Conservation (phyloP, 352 stramenopile species). For the Globisporangium barbulae region DNA sequence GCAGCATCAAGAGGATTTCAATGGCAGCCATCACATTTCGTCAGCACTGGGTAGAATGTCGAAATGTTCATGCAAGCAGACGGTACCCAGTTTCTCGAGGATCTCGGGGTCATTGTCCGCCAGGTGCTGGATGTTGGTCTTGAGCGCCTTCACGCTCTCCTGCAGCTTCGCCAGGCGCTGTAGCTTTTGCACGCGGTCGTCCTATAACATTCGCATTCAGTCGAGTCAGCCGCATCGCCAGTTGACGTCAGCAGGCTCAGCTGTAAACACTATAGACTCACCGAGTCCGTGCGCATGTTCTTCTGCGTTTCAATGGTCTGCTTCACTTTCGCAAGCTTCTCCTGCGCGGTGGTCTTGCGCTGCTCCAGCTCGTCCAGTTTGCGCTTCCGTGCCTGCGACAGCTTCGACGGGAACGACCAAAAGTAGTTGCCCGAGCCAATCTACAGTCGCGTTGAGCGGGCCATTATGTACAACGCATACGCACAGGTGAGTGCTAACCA, state of each 20-base stretch:
- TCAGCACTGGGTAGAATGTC: background rate
- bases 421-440: slow-evolving; percentile 89
- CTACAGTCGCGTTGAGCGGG: slow-evolving; percentile 6
- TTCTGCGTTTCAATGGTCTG: slow-evolving; percentile 49
- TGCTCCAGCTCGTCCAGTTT: slow-evolving; percentile 70
- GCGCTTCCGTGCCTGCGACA: slow-evolving; percentile 74
- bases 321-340: slow-evolving; percentile 50
- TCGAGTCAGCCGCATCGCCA: background rate
- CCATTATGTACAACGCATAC: background rate
- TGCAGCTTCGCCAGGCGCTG: slow-evolving; percentile 51
- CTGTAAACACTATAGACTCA: slow-evolving; percentile 12
- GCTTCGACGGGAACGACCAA: slow-evolving; percentile 85
- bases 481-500: background rate
- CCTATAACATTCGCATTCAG: slow-evolving; percentile 24
- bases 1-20: background rate
- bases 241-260: background rate
- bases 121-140: slow-evolving; percentile 56
- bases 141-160: slow-evolving; percentile 39
- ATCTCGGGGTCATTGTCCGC: slow-evolving; percentile 73
- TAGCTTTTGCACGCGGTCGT: slow-evolving; percentile 62
- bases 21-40: no score
- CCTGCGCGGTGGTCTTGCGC: slow-evolving; percentile 29
- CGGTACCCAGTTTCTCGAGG: slow-evolving; percentile 52
- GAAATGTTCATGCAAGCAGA: background rate
- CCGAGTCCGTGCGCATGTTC: slow-evolving; percentile 50